Evolutionary conservation across 106 monocot species (phyloP).

Genomic region (Chionographis japonica): DNA sequence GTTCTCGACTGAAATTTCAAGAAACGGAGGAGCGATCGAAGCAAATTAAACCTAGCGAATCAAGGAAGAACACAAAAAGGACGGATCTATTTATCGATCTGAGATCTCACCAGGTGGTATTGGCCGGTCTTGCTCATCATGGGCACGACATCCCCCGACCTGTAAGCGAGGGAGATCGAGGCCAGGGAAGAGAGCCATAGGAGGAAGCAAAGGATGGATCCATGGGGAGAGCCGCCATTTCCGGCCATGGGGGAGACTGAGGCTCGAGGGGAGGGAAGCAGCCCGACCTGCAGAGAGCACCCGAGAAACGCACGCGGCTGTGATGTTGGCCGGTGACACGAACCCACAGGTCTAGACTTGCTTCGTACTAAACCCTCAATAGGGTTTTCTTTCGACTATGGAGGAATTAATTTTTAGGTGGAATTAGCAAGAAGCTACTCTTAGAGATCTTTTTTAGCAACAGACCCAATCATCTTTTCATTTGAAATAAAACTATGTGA

Average conservation of each 20-base stretch:
- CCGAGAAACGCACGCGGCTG: no score
- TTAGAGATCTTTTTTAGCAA: no score
- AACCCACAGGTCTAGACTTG: no score
- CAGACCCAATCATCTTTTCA: no score
- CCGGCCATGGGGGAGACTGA: not conserved
- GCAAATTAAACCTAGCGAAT: not conserved
- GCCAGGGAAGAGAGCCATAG: slow-evolving; percentile 21
- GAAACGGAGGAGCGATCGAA: not conserved
- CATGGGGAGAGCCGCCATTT: not conserved
- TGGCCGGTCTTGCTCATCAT: slow-evolving; percentile 72
- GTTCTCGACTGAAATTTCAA: slow-evolving; percentile 68
- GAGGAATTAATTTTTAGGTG: no score
- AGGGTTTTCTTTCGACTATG: no score
- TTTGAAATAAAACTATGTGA: no score
- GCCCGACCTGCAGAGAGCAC: no score
- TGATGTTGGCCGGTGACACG: no score
- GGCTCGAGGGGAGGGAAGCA: no score
- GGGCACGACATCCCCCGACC: slow-evolving; percentile 86
- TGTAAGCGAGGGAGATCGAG: slow-evolving; percentile 52
- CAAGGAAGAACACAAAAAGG: not conserved
- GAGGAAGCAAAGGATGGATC: slow-evolving; percentile 8
- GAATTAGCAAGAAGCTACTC: no score
- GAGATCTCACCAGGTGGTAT: slow-evolving; percentile 73
- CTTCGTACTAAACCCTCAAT: no score
- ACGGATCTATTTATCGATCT: not conserved